Evolutionary conservation across 106 monocot species (phyloP).

Genomic region (Cymbidium sinense): DNA sequence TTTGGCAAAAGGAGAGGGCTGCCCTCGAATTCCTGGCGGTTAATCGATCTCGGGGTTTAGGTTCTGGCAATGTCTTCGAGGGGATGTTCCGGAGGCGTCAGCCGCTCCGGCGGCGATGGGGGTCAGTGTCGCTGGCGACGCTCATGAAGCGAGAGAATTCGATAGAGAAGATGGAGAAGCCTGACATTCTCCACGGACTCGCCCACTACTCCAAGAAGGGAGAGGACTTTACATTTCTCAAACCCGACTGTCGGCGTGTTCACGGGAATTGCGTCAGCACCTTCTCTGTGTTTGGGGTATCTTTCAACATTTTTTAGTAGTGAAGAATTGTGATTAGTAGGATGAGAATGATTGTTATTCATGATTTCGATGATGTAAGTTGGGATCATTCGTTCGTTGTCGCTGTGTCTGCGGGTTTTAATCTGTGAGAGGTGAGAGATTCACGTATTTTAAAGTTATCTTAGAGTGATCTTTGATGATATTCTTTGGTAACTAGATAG

Average conservation of each 20-base stretch:
- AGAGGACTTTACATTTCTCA: conserved; percentile 78
- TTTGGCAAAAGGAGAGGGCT: background rate
- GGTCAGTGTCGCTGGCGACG: conserved; percentile 65
- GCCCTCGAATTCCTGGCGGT: background rate
- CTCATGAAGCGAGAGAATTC: conserved; percentile 67
- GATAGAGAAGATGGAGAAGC: conserved; percentile 69
- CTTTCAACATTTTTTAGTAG: background rate
- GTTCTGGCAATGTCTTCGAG: conserved; percentile 9
- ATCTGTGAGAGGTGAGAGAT: background rate
- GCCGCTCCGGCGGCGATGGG: background rate
- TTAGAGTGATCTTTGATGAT: background rate
- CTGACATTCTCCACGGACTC: conserved; percentile 61
- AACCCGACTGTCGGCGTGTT: conserved; percentile 61
- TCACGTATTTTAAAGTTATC: background rate
- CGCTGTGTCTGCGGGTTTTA: background rate
- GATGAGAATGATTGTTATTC: background rate
- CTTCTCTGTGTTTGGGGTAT: conserved; percentile 85
- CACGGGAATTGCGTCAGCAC: conserved; percentile 55
- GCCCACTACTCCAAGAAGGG: conserved; percentile 89
- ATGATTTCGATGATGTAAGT: background rate
- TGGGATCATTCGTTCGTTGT: background rate
- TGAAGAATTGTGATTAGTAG: background rate
- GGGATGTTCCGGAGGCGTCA: background rate
- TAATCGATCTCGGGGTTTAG: background rate
- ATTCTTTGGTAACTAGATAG: too few relatives aligned